Evolutionary conservation across 345 rosid genomes (phyloP), one percentile per base, ranked within the genome.

Genomic region (Acer negundo): DNA sequence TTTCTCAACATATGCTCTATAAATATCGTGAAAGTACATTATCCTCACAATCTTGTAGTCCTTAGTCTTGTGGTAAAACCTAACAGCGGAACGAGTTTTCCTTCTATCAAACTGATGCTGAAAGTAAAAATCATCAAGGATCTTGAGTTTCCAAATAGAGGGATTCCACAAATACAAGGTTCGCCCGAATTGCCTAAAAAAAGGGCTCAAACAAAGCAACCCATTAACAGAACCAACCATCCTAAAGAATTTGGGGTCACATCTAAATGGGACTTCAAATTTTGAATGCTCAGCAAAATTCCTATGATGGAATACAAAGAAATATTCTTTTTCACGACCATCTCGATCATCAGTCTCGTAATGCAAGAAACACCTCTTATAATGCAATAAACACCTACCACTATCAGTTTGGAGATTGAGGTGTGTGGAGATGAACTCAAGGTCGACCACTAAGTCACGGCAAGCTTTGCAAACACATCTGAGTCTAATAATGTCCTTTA

Each of bases 161-260:
- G 75, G 66, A 56, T 72, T 72, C 75, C 75, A 72, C 31, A 72
- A 72, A 56, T 56, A 71, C 10, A 71, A 19, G 15, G 44, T 55
- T 56, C 22, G 20, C 20, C 75, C 66, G 8, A 28, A 31, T 31
- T 31, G 38, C 38, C 38, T 31, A 31, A 31, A 31, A 31, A 3
- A 31, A 6, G 38, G 38, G 38, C 38, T 31, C 38, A 31, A 31
- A 31, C 38, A 31, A 31, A 31, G 38, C 38, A 31, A 31, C 38
- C 38, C 38, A 31, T 72, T 40, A 20, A 72, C 9, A 72, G 51
- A 35, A 58, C 65, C 75, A 15, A 58, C 53, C 16, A 72, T 1
- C 63, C 44, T 13, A 19, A 59, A 20, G 53, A 3, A 72, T 1
- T 55, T 38, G 75, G 53, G 38, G 12, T 72, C 49, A n/a, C 63